Conservation (phyloP, 495 filamentous ascomycete species). For the Paragyromitra xinjiangensis region DNA sequence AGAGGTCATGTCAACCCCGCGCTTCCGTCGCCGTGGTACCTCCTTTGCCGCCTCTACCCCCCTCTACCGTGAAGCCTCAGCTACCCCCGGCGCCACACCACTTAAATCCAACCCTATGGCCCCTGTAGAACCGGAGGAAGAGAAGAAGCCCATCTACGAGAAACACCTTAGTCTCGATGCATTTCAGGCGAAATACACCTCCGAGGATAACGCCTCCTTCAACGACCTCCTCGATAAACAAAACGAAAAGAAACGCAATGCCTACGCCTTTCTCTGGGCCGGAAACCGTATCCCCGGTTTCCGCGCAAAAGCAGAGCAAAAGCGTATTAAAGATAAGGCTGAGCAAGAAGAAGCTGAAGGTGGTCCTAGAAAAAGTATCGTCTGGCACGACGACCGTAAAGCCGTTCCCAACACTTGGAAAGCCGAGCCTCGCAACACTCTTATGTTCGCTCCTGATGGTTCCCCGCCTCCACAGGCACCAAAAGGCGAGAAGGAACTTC, state of each 20-base stretch:
- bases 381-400: constrained; percentile 70
- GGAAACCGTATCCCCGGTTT: constrained; percentile 89
- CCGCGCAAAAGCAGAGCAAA: constrained; percentile 81
- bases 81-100: constrained; percentile 40
- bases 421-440: constrained; percentile 74
- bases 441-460: constrained; percentile 86
- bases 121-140: constrained; percentile 7
- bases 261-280: constrained; percentile 86
- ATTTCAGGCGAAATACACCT: constrained; percentile 93
- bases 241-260: constrained; percentile 80
- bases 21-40: constrained; percentile 49
- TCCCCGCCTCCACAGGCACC: constrained; percentile 38
- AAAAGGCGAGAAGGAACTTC: constrained; percentile 55
- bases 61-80: constrained; percentile 32
- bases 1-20: constrained; percentile 79
- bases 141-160: constrained; percentile 68
- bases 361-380: constrained; percentile 63
- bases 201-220: constrained; percentile 96
- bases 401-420: constrained; percentile 83
- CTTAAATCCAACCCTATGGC: constrained; percentile 36
- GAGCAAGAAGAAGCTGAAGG: constrained; percentile 55
- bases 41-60: constrained; percentile 52
- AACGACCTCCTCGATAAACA: constrained; percentile 91
- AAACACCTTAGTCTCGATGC: constrained; percentile 80
- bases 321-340: constrained; percentile 61